These are phyloP conservation scores for Chamaenerion angustifolium DNA, from an alignment of 345 rosid species.

Conservation along the genomic window DNA sequence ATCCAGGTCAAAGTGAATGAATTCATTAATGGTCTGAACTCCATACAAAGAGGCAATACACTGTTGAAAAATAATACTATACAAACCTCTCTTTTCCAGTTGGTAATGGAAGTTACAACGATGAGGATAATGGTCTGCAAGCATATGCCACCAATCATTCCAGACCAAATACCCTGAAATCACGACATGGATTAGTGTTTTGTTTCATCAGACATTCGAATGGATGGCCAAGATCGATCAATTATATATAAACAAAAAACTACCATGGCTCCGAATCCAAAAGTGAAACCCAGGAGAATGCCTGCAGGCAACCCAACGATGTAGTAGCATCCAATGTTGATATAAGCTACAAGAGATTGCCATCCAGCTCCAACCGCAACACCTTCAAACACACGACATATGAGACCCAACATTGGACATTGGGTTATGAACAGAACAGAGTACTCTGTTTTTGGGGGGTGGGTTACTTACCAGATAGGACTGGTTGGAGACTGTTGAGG, in stretches of 20 bases:
- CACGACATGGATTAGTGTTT: no score
- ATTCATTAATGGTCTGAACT: no score
- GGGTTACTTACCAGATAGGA: constrained; percentile 51
- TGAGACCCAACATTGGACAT: not conserved
- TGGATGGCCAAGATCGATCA: no score
- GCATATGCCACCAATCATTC: constrained; percentile 68
- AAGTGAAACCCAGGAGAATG: constrained; percentile 64
- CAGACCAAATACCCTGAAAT: constrained; percentile 85
- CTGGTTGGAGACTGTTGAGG: constrained; percentile 78
- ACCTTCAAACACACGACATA: constrained; percentile 22
- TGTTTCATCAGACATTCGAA: no score
- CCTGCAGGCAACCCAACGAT: constrained; percentile 75
- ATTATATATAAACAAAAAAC: no score
- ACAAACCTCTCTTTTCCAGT: constrained; percentile 76
- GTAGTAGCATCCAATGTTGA: constrained; percentile 71
- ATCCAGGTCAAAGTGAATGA: no score
- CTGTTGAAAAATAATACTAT: no score
- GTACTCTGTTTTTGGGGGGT: not conserved
- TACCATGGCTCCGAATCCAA: constrained; percentile 56
- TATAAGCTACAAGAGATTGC: constrained; percentile 68
- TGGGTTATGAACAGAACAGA: not conserved
- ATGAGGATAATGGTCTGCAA: constrained; percentile 59
- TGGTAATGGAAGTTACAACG: constrained; percentile 44
- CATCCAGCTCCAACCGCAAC: constrained; percentile 96
- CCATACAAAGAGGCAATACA: no score